These are phyloP conservation scores for Xylariaceae sp. DNA, from an alignment of 2,329 filamentous ascomycete genomes.

Conservation along the genomic window DNA sequence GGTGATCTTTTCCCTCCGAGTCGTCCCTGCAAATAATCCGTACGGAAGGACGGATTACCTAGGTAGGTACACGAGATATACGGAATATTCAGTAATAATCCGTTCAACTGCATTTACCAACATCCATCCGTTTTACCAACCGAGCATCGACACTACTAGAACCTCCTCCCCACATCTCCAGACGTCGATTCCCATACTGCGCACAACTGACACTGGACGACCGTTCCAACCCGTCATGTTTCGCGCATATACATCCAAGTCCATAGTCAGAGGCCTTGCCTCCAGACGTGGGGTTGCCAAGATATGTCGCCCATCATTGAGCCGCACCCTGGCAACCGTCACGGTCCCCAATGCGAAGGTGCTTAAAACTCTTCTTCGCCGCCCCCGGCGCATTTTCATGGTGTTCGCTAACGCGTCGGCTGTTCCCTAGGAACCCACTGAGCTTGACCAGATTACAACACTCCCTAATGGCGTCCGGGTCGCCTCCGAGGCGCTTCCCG, in stretches of 20 bases:
- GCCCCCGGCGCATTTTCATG: neutral
- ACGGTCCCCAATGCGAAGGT: constrained; percentile 26
- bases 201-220: constrained; percentile 13
- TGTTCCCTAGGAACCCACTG: constrained; percentile 63
- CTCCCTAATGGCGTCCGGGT: constrained; percentile 90
- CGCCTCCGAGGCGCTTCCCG: constrained; percentile 88
- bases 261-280: constrained; percentile 23
- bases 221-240: constrained; percentile 24
- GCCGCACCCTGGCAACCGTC: constrained; percentile 25
- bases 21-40: neutral
- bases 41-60: too few relatives aligned
- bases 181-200: constrained; percentile 1
- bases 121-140: neutral
- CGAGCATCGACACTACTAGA: neutral
- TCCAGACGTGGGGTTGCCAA: constrained; percentile 18
- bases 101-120: neutral
- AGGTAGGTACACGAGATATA: too few relatives aligned
- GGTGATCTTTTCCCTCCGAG: neutral
- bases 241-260: constrained; percentile 25
- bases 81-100: too few relatives aligned
- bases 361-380: neutral
- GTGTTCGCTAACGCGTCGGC: constrained; percentile 6
- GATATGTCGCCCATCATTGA: constrained; percentile 16
- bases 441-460: constrained; percentile 81
- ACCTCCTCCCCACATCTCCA: constrained; percentile 6